Conservation (phyloP, 23 red algal species). For the Gracilaria vermiculophylla region DNA sequence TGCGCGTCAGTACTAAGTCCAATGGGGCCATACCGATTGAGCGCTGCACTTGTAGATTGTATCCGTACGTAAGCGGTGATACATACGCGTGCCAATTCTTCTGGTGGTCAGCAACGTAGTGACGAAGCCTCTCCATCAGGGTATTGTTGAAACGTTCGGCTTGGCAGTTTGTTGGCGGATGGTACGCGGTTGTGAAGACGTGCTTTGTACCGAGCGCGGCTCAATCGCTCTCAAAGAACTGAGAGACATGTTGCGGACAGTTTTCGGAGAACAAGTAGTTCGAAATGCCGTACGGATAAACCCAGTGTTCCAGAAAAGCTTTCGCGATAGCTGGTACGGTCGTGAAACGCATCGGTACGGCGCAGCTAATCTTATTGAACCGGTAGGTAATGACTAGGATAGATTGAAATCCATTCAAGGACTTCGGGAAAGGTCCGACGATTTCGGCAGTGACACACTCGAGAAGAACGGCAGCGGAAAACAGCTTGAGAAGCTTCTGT, state of each 20-base stretch:
- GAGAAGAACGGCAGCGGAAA: neutral
- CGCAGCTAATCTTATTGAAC: neutral
- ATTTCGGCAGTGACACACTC: slow-evolving; percentile 33
- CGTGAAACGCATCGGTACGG: neutral
- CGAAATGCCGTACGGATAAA: neutral
- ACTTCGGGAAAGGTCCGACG: neutral
- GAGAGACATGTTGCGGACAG: neutral
- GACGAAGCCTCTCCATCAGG: neutral
- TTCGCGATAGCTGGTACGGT: neutral
- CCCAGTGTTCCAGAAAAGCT: neutral
- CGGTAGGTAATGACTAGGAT: neutral
- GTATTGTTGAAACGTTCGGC: neutral
- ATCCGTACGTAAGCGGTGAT: neutral
- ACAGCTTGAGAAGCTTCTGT: neutral
- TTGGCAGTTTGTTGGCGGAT: neutral
- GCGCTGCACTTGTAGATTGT: neutral
- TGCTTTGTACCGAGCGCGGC: neutral
- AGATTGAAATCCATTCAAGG: neutral
- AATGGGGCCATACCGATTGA: neutral
- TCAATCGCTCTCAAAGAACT: neutral
- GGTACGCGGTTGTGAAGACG: neutral
- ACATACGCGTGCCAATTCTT: neutral
- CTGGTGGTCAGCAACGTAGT: neutral
- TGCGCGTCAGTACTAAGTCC: neutral
- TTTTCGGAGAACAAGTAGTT: neutral